Conservation (phyloP, 2,329 filamentous ascomycete genomes). For the Fusarium austroafricanum region DNA sequence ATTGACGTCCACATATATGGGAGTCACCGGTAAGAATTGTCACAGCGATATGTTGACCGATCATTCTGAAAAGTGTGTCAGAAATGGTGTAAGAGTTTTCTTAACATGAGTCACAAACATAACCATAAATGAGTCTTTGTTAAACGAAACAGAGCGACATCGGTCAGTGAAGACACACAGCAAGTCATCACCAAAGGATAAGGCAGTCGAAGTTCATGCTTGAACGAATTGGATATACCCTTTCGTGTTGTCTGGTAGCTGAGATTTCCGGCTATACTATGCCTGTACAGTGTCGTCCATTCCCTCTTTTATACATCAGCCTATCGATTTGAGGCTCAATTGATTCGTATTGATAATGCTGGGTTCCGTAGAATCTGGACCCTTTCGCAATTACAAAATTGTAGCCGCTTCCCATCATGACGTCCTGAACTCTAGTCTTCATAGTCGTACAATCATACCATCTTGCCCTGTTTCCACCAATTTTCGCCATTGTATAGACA, state of each 20-base stretch:
- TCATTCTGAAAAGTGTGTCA: too few species aligned
- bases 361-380: not conserved
- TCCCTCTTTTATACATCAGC: not conserved
- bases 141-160: not conserved
- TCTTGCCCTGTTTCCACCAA: not conserved
- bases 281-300: not conserved
- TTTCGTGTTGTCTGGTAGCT: not conserved
- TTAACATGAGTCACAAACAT: not conserved
- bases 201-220: not conserved
- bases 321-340: not conserved
- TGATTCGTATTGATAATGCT: not conserved
- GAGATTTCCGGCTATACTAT: too few species aligned
- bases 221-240: not conserved
- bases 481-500: not conserved
- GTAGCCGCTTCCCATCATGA: not conserved
- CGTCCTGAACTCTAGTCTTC: not conserved
- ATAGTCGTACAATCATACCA: conserved; percentile 16
- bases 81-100: too few species aligned
- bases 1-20: not conserved
- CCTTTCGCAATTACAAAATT: conserved; percentile 2
- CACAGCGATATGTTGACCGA: not conserved
- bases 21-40: not conserved
- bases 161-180: not conserved
- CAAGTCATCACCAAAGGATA: not conserved
- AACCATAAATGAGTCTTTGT: not conserved